Evolutionary conservation across 441 rosid species (phyloP), one percentile per base, ranked within the genome.

Genomic region (Adansonia grandidieri): DNA sequence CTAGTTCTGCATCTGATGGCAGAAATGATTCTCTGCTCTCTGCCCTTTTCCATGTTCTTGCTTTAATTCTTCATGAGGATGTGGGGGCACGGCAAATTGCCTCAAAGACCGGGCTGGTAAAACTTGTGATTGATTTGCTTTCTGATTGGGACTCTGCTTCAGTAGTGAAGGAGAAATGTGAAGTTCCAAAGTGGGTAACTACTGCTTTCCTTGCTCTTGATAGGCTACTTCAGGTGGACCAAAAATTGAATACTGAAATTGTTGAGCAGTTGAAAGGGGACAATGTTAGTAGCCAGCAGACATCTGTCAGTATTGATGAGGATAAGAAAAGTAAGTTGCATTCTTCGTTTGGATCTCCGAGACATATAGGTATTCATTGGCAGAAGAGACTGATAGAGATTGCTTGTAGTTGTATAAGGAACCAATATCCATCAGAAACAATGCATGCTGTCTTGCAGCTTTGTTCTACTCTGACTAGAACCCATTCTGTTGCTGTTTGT

Each of bases 371-470:
- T 80, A 65, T 83, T 73, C 86, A 82, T 71, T 95, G 89, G 75
- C 97, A 92, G 87, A 92, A 93, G 88, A 92, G 86, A 80, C 92
- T 97, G 80, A 86, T 94, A 80, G 94, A 89, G 91, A 92, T 93
- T 86, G 89, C 97, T 82, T 97, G 98, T 88, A 85, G 86, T 80
- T 94, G 93, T 82, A 91, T 93, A 79, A 87, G 78, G 84, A 89
- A 85, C 78, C 96, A 89, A 80, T 91, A 94, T 82, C 94, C 98
- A 60, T 91, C 98, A 50, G 98, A 94, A 85, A 89, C 91, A 14
- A 96, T 90, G 92, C 99, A 94, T 84, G 99, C 99, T 85, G 89
- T 92, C 63, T 85, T 96, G 82, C 98, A 94, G 89, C 88, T 96
- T 17, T 96, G 96, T 65, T 89, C 98, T 71, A 93, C 96, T 60